A percentile compares a stretch with the other conserved stretches of the same genome.
Conservation (phyloP, 2,329 filamentous ascomycete species). For the Pseudocercospora ulei region DNA sequence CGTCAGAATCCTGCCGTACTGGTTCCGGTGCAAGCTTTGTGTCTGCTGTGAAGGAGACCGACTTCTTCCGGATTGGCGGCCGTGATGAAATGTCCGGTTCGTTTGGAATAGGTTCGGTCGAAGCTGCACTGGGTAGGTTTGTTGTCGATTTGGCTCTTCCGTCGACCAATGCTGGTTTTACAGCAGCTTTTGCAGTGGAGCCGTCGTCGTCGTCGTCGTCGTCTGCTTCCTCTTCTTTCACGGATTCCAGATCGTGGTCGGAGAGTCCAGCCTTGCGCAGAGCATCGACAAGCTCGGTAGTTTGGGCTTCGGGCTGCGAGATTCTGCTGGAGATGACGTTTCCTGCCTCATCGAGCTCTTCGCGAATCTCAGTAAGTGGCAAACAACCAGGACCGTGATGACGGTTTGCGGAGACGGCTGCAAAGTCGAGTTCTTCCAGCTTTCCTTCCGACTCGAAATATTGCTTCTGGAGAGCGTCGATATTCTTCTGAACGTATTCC, state of each 20-base stretch:
- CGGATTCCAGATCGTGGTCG: conserved; percentile 25
- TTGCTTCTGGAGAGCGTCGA: conserved; percentile 62
- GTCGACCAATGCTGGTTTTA: conserved; percentile 17
- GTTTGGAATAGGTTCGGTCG: conserved; percentile 7
- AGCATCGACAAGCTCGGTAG: conserved; percentile 59
- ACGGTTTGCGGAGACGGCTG: conserved; percentile 23
- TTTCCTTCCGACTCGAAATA: conserved; percentile 60
- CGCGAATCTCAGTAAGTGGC: conserved; percentile 80
- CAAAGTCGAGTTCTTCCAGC: conserved; percentile 49
- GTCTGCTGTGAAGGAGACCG: conserved; percentile 55
- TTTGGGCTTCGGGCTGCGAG: conserved; percentile 53
- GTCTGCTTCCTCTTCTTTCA: conserved; percentile 8
- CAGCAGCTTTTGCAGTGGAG: background rate
- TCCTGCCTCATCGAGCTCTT: conserved; percentile 82
- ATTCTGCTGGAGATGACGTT: conserved; percentile 58
- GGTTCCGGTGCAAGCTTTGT: conserved; percentile 44
- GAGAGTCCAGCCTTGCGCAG: conserved; percentile 65
- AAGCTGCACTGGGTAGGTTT: conserved; percentile 6
- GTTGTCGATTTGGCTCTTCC: conserved; percentile 1
- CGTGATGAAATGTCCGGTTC: conserved; percentile 8
- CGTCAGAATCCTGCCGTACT: conserved; percentile 28
- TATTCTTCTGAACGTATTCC: conserved; percentile 82
- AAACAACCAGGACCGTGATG: conserved; percentile 50
- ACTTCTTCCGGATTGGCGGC: conserved; percentile 40
- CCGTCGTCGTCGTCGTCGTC: conserved; percentile 11